Conservation (phyloP, 352 stramenopile genomes). For the Pythium utonaiense region DNA sequence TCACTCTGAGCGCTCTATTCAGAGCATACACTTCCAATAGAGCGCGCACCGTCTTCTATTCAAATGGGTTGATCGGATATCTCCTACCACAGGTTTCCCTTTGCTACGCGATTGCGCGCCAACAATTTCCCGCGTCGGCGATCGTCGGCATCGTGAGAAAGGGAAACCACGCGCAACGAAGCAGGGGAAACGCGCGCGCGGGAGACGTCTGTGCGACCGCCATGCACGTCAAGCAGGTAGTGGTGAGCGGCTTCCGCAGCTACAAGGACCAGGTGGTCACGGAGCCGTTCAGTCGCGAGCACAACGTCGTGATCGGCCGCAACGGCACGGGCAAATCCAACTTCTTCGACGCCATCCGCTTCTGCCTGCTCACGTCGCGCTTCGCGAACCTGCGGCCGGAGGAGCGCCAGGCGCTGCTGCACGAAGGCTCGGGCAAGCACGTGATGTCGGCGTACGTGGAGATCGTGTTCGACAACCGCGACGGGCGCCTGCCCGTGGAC, state of each 20-base stretch:
- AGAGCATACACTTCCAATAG: neutral
- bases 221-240: constrained; percentile 97
- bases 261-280: constrained; percentile 91
- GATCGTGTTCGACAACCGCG: constrained; percentile 99
- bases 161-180: constrained; percentile 6
- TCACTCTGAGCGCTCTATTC: constrained; percentile 2
- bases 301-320: constrained; percentile 97
- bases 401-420: constrained; percentile 92
- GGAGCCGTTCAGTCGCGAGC: constrained; percentile 90
- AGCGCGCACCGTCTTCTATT: neutral
- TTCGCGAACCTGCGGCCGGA: constrained; percentile 92
- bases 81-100: neutral
- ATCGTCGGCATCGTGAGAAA: neutral
- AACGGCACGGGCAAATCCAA: constrained; percentile 98
- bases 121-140: neutral
- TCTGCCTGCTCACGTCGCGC: constrained; percentile 92
- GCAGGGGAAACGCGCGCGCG: neutral
- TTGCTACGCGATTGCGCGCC: neutral
- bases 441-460: constrained; percentile 98
- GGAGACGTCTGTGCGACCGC: neutral
- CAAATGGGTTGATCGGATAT: neutral
- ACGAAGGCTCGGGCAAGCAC: constrained; percentile 93
- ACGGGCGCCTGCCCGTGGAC: constrained; percentile 92
- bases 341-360: constrained; percentile 99
- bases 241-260: constrained; percentile 94